Conservation (phyloP, 108 stramenopile species). For the Pseudonitzschia delicatissima region DNA sequence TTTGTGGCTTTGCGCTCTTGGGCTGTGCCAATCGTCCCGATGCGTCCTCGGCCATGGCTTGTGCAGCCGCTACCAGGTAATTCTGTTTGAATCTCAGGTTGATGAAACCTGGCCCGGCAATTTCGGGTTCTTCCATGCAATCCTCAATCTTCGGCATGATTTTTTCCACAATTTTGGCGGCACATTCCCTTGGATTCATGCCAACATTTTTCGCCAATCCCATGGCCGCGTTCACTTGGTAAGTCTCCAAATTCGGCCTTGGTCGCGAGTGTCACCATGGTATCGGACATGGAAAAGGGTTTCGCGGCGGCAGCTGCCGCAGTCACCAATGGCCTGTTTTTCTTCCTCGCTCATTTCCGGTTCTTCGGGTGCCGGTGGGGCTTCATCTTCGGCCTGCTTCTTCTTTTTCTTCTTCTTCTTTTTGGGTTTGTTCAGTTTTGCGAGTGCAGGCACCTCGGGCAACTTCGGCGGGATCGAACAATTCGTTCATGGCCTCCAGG, state of each 20-base stretch:
- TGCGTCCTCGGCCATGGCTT: constrained; percentile 62
- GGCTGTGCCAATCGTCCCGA: constrained; percentile 65
- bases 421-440: constrained; percentile 61
- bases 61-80: constrained; percentile 59
- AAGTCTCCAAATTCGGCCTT: constrained; percentile 89
- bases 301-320: constrained; percentile 54
- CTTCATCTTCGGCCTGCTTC: constrained; percentile 1
- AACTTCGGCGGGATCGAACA: constrained; percentile 75
- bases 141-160: constrained; percentile 57
- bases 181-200: constrained; percentile 71
- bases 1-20: constrained; percentile 55
- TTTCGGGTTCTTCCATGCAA: constrained; percentile 82
- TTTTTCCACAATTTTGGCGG: constrained; percentile 58
- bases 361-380: constrained; percentile 18
- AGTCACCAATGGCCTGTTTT: constrained; percentile 48
- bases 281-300: constrained; percentile 58
- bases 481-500: constrained; percentile 60
- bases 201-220: constrained; percentile 46
- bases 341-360: constrained; percentile 55
- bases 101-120: constrained; percentile 91
- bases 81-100: constrained; percentile 81
- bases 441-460: constrained; percentile 61
- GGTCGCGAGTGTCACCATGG: constrained; percentile 82
- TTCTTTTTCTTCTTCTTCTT: constrained; percentile 63
- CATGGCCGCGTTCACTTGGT: constrained; percentile 93